phyloP scores from a whole-genome alignment of 805 yeast genomes.

The Candida sphagnicola region DNA sequence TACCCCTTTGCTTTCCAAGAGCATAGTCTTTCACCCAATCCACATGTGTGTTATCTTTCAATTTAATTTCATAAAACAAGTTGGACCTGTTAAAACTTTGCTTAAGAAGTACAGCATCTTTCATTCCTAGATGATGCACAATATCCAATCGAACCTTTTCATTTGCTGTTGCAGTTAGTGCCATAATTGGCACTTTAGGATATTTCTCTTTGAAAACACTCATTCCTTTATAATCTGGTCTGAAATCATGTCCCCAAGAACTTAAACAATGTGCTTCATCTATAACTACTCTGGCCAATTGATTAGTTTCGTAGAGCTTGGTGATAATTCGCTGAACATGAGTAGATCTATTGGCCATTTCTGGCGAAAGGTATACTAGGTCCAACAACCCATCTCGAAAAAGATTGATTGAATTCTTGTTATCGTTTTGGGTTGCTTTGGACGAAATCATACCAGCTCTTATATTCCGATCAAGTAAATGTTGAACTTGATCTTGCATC shows the following conservation, averaged over 20 bases:
- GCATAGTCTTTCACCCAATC: constrained; percentile 61
- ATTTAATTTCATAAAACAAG: constrained; percentile 69
- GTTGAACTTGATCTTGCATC: constrained; percentile 96
- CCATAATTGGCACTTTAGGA: constrained; percentile 88
- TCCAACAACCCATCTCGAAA: constrained; percentile 67
- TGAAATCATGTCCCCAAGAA: constrained; percentile 98
- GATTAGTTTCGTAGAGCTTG: constrained; percentile 48
- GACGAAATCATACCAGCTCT: constrained; percentile 89
- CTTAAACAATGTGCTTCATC: constrained; percentile 99
- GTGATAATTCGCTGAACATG: constrained; percentile 63
- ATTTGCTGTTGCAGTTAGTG: constrained; percentile 95
- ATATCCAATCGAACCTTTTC: constrained; percentile 86
- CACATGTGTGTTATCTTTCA: constrained; percentile 54
- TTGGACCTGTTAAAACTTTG: constrained; percentile 93
- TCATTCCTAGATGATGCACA: constrained; percentile 66
- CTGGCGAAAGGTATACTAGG: constrained; percentile 87
- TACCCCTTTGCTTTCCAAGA: constrained; percentile 43
- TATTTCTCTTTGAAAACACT: constrained; percentile 66
- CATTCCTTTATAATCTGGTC: constrained; percentile 90
- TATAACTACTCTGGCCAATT: constrained; percentile 81
- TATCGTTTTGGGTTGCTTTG: constrained; percentile 59
- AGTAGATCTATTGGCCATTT: constrained; percentile 78
- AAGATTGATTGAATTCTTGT: constrained; percentile 55
- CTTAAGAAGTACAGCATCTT: constrained; percentile 60
- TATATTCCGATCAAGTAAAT: constrained; percentile 61